These are phyloP conservation scores for Hemileccinum impolitum DNA, from an alignment of 768 basidiomycete genomes.

Conservation along the genomic window DNA sequence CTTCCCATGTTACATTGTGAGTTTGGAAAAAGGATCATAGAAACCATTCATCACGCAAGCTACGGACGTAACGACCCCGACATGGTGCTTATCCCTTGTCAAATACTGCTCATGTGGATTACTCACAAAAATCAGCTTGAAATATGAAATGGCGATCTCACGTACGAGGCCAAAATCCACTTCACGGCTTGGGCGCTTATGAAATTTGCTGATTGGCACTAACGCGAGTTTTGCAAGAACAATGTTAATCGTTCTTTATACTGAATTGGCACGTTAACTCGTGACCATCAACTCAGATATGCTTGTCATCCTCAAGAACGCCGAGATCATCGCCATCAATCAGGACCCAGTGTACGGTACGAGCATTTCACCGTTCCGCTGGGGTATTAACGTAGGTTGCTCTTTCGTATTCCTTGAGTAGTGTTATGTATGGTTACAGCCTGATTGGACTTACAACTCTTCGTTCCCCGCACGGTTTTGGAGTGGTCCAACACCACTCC, in stretches of 20 bases:
- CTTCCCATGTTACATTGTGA: neutral
- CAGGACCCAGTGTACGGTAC: conserved; percentile 61
- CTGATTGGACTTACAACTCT: conserved; percentile 35
- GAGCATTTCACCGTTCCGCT: conserved; percentile 63
- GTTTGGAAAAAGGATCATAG: neutral
- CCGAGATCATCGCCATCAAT: conserved; percentile 63
- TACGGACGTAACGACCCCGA: conserved; percentile 65
- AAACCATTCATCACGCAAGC: conserved; percentile 50
- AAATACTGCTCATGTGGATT: neutral
- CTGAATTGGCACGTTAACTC: conserved; percentile 34
- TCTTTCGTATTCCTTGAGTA: neutral
- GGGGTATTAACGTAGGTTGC: conserved; percentile 56
- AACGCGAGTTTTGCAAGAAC: conserved; percentile 34
- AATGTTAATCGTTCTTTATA: neutral
- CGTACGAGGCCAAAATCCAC: conserved; percentile 60
- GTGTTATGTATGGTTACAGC: conserved; percentile 15
- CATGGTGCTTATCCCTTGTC: conserved; percentile 39
- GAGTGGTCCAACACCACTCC: conserved; percentile 64
- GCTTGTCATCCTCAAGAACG: conserved; percentile 54
- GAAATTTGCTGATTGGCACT: conserved; percentile 62
- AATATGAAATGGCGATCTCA: conserved; percentile 61
- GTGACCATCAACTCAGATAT: conserved; percentile 47
- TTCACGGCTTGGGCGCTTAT: conserved; percentile 70
- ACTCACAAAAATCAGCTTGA: conserved; percentile 40
- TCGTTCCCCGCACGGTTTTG: conserved; percentile 63